Base-by-base conservation (phyloP, 768 basidiomycete genomes). In the Megacollybia marginata region DNA sequence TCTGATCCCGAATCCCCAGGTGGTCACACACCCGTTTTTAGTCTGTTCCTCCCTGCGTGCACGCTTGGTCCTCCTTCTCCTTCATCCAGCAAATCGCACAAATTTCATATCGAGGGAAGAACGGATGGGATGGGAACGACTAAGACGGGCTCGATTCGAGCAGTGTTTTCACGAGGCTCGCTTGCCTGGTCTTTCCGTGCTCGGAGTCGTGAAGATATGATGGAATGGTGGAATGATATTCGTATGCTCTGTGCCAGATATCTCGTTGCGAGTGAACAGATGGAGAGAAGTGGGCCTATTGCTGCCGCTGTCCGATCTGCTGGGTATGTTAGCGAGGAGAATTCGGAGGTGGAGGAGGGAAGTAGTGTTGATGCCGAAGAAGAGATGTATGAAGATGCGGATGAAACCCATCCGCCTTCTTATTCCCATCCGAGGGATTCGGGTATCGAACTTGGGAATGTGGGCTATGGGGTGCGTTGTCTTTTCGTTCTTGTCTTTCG, bases 201-300 rank as follows among this genome's bases (percentile, higher is more conserved):
- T 43, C 71, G 95, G 52, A 87, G 83, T 51, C 81, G 88, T 55
- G 95, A 98, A 54, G 95, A 97, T 57, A 92, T 97, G 92, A 92
- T 97, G 92, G 96, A 99, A 69, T 96, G 96, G 91, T 99, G 96
- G 96, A 98, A 98, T 62, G 96, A 98, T 62, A 74, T 94, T 36
- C 69, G 90, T 53, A 93, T 94, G 91, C 71, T 95, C 36, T 94
- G 92, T 59, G 92, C 93, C 18, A 68, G 92, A 54, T 97, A 96
- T 63, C 76, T 99, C 48, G 91, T 98, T 36, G 92, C 93, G 33
- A 89, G 86, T 55, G 96, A 98, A 70, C 78, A 82, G 62, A 88
- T 98, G 69, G 91, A 96, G 69, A 74, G 96, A 42, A 83, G 83
- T 35, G 96, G 95, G 2, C 92, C 92, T 0, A 87, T 98, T 23